Percentiles rank a stretch among this genome's conserved stretches.
Evolutionary conservation across 2,329 filamentous ascomycete species (phyloP).

Genomic region (Neophaeococcomyces aloes): DNA sequence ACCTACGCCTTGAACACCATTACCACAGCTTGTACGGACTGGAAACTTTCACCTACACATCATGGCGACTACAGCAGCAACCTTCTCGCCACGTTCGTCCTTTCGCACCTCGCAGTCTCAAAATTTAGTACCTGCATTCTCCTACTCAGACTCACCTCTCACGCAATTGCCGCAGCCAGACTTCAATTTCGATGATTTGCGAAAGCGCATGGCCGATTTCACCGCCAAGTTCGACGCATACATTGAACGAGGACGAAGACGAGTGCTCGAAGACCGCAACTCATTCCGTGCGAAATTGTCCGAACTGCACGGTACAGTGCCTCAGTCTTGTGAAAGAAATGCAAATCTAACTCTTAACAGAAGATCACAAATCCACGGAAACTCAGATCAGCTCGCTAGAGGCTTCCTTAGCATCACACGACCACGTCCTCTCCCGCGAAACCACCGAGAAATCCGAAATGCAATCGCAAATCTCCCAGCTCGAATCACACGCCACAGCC

Average conservation of each 20-base stretch:
- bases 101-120: constrained; percentile 21
- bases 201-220: constrained; percentile 90
- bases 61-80: constrained; percentile 14
- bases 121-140: constrained; percentile 3
- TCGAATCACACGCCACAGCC: constrained; percentile 46
- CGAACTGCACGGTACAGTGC: constrained; percentile 66
- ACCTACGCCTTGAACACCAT: not conserved
- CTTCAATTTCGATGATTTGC: constrained; percentile 91
- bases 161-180: constrained; percentile 66
- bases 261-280: constrained; percentile 85
- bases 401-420: constrained; percentile 24
- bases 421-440: constrained; percentile 16
- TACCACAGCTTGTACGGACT: not conserved
- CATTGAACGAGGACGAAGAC: constrained; percentile 81
- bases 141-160: constrained; percentile 19
- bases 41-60: not conserved
- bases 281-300: constrained; percentile 84
- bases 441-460: constrained; percentile 50
- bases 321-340: constrained; percentile 6
- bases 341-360: constrained; percentile 37
- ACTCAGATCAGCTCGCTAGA: constrained; percentile 63
- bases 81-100: constrained; percentile 17
- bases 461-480: constrained; percentile 47
- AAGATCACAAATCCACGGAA: constrained; percentile 58
- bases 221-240: constrained; percentile 84